Evolutionary conservation across 345 rosid species (phyloP).

Genomic region (Rubroshorea leprosula): DNA sequence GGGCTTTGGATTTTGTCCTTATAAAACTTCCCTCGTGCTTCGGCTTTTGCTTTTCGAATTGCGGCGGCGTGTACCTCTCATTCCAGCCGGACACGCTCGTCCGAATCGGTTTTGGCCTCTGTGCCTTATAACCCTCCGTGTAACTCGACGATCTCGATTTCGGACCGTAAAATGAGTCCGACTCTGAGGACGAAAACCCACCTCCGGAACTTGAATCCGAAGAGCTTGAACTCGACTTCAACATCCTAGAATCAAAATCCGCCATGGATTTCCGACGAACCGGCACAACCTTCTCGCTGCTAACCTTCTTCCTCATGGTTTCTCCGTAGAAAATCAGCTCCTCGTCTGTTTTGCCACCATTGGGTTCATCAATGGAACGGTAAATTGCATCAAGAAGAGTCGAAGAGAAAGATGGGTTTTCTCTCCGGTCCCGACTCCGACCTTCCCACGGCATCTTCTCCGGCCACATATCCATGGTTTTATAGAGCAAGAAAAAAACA

Average conservation of each 20-base stretch:
- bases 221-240: too few relatives aligned
- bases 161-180: constrained; percentile 37
- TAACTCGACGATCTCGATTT: constrained; percentile 25
- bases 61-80: constrained; percentile 11
- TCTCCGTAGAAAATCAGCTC: constrained; percentile 40
- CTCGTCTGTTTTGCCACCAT: constrained; percentile 25
- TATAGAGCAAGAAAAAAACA: too few relatives aligned
- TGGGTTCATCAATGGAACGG: constrained; percentile 76
- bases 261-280: too few relatives aligned
- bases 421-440: too few relatives aligned
- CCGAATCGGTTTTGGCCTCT: constrained; percentile 48
- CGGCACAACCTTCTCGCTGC: background rate
- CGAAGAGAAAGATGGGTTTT: constrained; percentile 83
- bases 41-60: constrained; percentile 23
- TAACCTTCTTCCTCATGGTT: constrained; percentile 26
- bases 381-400: constrained; percentile 84
- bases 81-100: constrained; percentile 30
- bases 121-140: constrained; percentile 12
- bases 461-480: constrained; percentile 27
- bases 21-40: constrained; percentile 42
- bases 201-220: too few relatives aligned
- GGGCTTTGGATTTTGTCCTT: constrained; percentile 70
- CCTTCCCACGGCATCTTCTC: constrained; percentile 32
- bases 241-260: too few relatives aligned
- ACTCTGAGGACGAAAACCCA: too few relatives aligned